Evolutionary conservation across 2,329 filamentous ascomycete genomes (phyloP).

Genomic region (Leptographium galeiforme): DNA sequence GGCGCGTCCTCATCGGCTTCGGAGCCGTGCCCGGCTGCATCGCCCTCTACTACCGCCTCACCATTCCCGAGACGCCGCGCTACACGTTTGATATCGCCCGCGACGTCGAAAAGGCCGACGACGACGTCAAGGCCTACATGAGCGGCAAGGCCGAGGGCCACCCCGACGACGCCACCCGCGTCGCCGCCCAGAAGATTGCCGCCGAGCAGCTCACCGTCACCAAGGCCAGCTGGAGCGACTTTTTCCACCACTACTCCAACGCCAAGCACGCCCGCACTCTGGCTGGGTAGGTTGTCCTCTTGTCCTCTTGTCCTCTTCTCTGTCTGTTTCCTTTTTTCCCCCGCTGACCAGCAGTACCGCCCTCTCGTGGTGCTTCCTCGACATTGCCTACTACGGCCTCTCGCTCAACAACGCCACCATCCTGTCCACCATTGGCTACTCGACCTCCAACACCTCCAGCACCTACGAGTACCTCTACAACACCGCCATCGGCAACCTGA

Average conservation of each 20-base stretch:
- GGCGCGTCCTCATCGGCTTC: conserved; percentile 68
- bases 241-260: conserved; percentile 54
- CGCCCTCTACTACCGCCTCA: conserved; percentile 66
- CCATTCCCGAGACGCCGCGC: conserved; percentile 76
- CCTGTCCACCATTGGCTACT: conserved; percentile 58
- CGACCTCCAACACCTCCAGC: conserved; percentile 33
- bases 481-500: conserved; percentile 65
- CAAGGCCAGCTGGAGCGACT: conserved; percentile 61
- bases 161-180: conserved; percentile 54
- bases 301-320: neutral
- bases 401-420: conserved; percentile 67
- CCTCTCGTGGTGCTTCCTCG: conserved; percentile 70
- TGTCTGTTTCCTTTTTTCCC: neutral
- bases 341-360: conserved; percentile 36
- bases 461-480: conserved; percentile 61
- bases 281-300: conserved; percentile 12
- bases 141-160: conserved; percentile 46
- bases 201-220: conserved; percentile 44
- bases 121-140: conserved; percentile 64
- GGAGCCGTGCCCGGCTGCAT: conserved; percentile 69
- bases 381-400: conserved; percentile 50
- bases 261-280: conserved; percentile 57
- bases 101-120: conserved; percentile 60
- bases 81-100: conserved; percentile 75
- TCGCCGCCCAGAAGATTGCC: conserved; percentile 39